Base-by-base conservation (phyloP, 1,284 basidiomycete genomes). In the Malassezia brasiliensis region DNA sequence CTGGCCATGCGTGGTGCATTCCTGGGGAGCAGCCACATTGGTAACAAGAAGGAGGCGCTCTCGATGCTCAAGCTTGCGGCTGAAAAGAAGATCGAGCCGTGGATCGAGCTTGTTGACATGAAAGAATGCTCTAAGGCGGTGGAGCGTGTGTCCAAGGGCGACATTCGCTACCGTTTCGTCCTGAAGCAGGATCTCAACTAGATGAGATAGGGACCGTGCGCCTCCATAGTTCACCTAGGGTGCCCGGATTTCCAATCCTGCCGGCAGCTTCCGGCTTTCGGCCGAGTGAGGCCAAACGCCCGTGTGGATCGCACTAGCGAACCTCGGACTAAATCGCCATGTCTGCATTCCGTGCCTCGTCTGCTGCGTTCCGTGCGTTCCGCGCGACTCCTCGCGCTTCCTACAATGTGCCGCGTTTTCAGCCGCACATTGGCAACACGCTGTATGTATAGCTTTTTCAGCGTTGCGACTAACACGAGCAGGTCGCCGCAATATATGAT, bases 31-130 rank as follows among this genome's bases (percentile, higher is more conserved):
- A 77, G 75, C 40, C 78, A 81, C 73, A 82, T 85, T 48, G 84
- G 83, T 34, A 82, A 77, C 73, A 83, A 83, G 77, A 78, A 79
- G 59, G 83, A 85, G 67, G 81, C 78, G 17, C 65, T 81, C 17
- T 77, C 78, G 57, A 72, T 72, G 69, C 64, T 72, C 32, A 47
- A 56, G 36, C 60, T 72, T 7, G 69, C 68, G 14, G 67, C 62
- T 1, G 66, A 70, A 50, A 67, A 72, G 65, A 49, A 60, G 35
- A 58, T 76, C 53, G 50, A 70, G 63, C 69, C 74, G 6, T 76
- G 75, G 76, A 77, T 82, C 66, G 79, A 81, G 67, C 70, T 78
- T 42, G 53, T 81, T 39, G 80, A 80, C 45, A 84, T 84, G 82
- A 80, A 79, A 68, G 78, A 82, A 32, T 81, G 79, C 39, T 76